phyloP scores from a whole-genome alignment of 352 stramenopile genomes.

The Phytophthora macrochlamydospora region DNA sequence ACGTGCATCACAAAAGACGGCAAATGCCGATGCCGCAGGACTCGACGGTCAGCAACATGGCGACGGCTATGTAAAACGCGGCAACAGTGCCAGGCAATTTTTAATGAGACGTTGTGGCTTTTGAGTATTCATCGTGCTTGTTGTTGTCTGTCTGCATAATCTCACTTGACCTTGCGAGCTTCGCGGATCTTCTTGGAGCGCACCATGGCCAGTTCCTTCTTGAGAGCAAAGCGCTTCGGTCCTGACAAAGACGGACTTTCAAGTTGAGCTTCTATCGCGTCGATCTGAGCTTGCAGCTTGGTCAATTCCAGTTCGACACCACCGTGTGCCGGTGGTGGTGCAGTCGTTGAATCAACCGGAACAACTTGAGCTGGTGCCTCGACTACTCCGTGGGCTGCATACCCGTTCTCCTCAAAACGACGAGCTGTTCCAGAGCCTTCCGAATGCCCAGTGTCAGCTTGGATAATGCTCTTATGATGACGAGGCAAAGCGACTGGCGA shows the following conservation, averaged over 20 bases:
- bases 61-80: constrained; percentile 23
- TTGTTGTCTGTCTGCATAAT: background rate
- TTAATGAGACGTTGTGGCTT: constrained; percentile 35
- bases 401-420: constrained; percentile 3
- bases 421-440: constrained; percentile 4
- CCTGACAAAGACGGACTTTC: constrained; percentile 67
- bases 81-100: constrained; percentile 26
- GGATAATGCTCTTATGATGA: background rate
- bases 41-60: constrained; percentile 21
- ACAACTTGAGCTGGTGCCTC: constrained; percentile 18
- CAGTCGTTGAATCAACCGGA: constrained; percentile 15
- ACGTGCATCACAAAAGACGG: constrained; percentile 68
- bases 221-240: constrained; percentile 79
- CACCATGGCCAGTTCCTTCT: constrained; percentile 79
- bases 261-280: constrained; percentile 60
- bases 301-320: constrained; percentile 23
- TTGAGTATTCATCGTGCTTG: constrained; percentile 7
- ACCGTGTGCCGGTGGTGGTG: constrained; percentile 6
- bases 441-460: constrained; percentile 4
- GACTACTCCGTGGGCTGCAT: constrained; percentile 17
- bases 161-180: constrained; percentile 37
- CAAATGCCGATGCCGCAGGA: constrained; percentile 36
- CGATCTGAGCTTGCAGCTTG: constrained; percentile 51
- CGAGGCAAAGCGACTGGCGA: constrained; percentile 18
- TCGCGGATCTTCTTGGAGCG: constrained; percentile 72